These are phyloP conservation scores for Litsea cubeba DNA, from an alignment of 164 flowering plant genomes.

Conservation along the genomic window DNA sequence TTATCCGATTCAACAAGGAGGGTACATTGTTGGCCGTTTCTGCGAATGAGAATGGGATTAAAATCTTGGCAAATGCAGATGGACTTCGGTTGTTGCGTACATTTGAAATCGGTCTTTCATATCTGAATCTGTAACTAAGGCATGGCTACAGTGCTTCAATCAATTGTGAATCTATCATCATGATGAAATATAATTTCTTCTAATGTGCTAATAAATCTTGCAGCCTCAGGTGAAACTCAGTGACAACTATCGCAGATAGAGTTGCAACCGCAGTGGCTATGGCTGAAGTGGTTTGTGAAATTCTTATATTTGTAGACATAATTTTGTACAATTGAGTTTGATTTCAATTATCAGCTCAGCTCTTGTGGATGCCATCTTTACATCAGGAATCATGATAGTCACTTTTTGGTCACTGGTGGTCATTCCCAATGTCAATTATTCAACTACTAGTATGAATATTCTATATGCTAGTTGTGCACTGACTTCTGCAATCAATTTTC, in stretches of 20 bases:
- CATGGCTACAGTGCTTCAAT: constrained; percentile 8
- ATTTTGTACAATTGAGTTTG: background rate
- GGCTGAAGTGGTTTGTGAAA: constrained; percentile 4
- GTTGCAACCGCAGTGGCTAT: constrained; percentile 5
- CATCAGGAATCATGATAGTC: background rate
- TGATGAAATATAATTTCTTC: background rate
- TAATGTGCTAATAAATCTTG: background rate
- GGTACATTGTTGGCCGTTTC: constrained; percentile 81
- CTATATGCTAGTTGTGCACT: background rate
- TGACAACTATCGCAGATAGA: constrained; percentile 9
- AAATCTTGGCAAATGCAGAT: constrained; percentile 67
- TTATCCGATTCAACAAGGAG: constrained; percentile 84
- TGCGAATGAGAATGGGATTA: constrained; percentile 69
- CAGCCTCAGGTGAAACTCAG: constrained; percentile 6
- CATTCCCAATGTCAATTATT: background rate
- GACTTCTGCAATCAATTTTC: background rate
- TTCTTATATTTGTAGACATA: background rate
- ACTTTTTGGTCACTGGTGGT: background rate
- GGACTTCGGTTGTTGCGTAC: constrained; percentile 59
- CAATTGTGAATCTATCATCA: background rate
- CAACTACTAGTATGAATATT: no score
- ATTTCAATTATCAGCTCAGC: background rate
- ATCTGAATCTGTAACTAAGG: constrained; percentile 53
- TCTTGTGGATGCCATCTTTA: background rate
- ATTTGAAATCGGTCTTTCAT: constrained; percentile 45